Evolutionary conservation across 2,329 filamentous ascomycete species (phyloP).

Genomic region (Fusarium buxicola): DNA sequence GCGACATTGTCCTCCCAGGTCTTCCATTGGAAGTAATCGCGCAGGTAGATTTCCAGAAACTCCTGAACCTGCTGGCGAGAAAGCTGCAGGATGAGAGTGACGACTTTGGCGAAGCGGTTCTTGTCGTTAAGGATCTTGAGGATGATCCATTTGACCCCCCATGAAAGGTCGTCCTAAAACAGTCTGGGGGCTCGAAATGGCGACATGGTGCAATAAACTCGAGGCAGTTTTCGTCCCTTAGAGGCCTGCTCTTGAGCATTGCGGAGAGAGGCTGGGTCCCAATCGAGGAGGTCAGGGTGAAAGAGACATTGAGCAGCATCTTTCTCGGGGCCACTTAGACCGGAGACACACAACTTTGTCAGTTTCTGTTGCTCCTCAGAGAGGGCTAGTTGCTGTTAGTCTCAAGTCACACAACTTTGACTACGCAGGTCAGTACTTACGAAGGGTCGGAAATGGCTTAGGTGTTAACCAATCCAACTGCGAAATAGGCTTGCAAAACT

Average conservation of each 20-base stretch:
- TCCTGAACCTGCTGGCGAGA: constrained; percentile 33
- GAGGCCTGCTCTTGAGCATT: background rate
- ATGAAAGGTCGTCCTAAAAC: constrained; percentile 41
- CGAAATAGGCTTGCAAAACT: too few species aligned
- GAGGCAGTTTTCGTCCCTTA: background rate
- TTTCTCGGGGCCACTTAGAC: constrained; percentile 1
- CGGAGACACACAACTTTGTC: background rate
- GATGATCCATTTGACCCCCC: constrained; percentile 45
- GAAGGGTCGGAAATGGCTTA: too few species aligned
- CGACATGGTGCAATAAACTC: background rate
- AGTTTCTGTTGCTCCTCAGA: constrained; percentile 34
- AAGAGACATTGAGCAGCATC: constrained; percentile 7
- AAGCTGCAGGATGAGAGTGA: constrained; percentile 34
- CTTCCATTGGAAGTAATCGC: constrained; percentile 33
- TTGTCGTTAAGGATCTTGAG: constrained; percentile 36
- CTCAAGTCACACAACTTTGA: too few species aligned
- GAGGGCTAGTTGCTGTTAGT: constrained; percentile 37
- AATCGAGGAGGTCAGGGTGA: constrained; percentile 24
- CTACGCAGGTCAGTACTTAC: too few species aligned
- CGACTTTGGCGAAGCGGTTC: constrained; percentile 37
- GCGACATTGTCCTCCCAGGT: constrained; percentile 31
- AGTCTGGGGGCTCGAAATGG: background rate
- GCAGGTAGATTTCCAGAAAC: constrained; percentile 41
- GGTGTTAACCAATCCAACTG: too few species aligned
- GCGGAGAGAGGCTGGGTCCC: constrained; percentile 13